Evolutionary conservation across 2,329 filamentous ascomycete genomes (phyloP).

Genomic region (Phaeophleospora eucalypticola): DNA sequence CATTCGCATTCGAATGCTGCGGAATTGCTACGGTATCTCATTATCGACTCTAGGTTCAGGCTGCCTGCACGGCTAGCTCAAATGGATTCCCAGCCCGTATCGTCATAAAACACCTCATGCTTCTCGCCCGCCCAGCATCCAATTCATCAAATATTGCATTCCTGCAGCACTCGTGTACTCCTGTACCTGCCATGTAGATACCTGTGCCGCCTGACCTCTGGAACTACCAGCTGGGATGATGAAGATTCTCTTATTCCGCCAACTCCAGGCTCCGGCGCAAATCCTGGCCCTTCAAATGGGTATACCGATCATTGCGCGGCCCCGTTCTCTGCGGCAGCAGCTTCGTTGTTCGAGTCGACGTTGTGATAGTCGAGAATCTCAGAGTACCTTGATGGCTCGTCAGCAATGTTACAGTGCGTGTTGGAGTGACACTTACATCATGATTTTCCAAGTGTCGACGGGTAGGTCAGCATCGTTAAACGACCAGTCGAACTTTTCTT

Average conservation of each 20-base stretch:
- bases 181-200: not conserved
- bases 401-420: not conserved
- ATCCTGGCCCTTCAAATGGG: not conserved
- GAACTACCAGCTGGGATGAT: not conserved
- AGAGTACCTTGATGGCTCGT: constrained; percentile 67
- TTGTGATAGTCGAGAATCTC: constrained; percentile 99
- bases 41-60: not conserved
- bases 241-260: not conserved
- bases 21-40: not conserved
- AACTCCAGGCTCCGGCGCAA: not conserved
- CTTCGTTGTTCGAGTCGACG: constrained; percentile 55
- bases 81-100: too few species aligned
- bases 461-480: constrained; percentile 98
- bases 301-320: not conserved
- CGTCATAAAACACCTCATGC: not conserved
- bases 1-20: not conserved
- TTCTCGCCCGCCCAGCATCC: not conserved
- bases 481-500: constrained; percentile 99
- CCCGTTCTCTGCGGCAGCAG: constrained; percentile 7
- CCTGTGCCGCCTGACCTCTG: not conserved
- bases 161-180: not conserved
- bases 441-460: constrained; percentile 99
- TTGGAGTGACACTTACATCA: constrained; percentile 70
- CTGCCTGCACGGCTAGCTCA: not conserved
- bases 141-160: not conserved